A percentile compares a stretch with the other conserved stretches of the same genome.
phyloP scores from a whole-genome alignment of 768 basidiomycete species.

The Paxillus involutus region DNA sequence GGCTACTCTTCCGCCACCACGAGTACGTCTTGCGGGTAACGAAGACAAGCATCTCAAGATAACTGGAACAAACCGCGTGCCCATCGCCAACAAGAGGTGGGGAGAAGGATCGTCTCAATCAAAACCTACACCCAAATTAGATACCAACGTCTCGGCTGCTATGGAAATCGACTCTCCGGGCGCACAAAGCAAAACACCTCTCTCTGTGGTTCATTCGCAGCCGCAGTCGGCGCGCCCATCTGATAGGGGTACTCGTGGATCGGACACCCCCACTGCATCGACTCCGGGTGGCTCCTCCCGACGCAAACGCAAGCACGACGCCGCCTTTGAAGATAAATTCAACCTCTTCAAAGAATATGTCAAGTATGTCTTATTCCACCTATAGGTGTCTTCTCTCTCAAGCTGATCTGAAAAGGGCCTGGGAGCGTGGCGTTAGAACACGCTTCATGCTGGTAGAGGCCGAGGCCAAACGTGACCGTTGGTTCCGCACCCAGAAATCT shows the following conservation, averaged over 20 bases:
- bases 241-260: background rate
- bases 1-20: conserved; percentile 22
- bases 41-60: conserved; percentile 12
- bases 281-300: conserved; percentile 19
- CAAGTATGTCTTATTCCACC: conserved; percentile 19
- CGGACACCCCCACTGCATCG: conserved; percentile 4
- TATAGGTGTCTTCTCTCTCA: background rate
- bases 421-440: conserved; percentile 31
- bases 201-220: background rate
- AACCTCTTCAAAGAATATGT: conserved; percentile 29
- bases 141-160: background rate
- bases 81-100: conserved; percentile 13
- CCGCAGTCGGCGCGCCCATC: background rate
- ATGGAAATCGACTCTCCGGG: background rate
- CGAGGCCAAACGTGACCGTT: conserved; percentile 27
- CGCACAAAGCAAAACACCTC: background rate
- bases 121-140: background rate
- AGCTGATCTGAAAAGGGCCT: conserved; percentile 16
- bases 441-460: conserved; percentile 25
- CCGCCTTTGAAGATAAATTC: conserved; percentile 18
- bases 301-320: conserved; percentile 27
- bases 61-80: conserved; percentile 25
- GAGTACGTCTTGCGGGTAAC: conserved; percentile 21
- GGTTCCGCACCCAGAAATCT: conserved; percentile 33
- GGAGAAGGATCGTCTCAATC: conserved; percentile 6